Evolutionary conservation across 306 rosid species (phyloP), one percentile per base, ranked within the genome.

Genomic region (Spatholobus suberectus): DNA sequence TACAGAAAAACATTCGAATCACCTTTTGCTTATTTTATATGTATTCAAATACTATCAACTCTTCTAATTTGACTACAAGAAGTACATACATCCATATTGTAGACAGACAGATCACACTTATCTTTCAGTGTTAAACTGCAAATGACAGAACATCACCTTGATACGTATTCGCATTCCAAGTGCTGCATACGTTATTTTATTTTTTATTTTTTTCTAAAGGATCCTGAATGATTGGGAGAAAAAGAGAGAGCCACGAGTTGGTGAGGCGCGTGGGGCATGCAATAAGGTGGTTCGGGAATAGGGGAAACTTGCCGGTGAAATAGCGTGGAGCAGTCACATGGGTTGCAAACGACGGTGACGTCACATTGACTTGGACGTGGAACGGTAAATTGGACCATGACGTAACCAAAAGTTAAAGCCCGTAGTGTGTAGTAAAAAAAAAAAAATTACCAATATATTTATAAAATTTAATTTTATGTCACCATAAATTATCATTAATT

Each of bases 251-350:
- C 2, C 78, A 84, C 84, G 73, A 13, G 44, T 5, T 26, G 0
- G 8, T 4, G 12, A 6, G 7, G 81, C 67, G 84, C 84, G 87
- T 84, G 84, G 27, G 75, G 1, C 29, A 5, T 7, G 21, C 21
- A 62, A 6, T 17, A 4, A 24, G 5, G 77, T 17, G 4, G 80
- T 72, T 86, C 79, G 76, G 76, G 80, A 89, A 85, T 73, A 40
- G 55, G 55, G 57, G 73, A 73, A 79, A 66, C 79, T 51, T 87
- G 96, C 89, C 82, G 87, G 87, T 76, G 81, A 54, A 82, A 47
- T 67, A 73, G 89, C 85, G 83, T 77, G 89, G 81, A 77, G 57
- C 79, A 66, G 71, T 87, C 92, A 90, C 96, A 85, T 90, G 95
- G 92, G 51, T 82, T 9, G 86, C 81, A 57, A 87, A 82, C 84